Conservation (phyloP, 192 early-diverging fungal genomes). For the Linnemannia hyalina region DNA sequence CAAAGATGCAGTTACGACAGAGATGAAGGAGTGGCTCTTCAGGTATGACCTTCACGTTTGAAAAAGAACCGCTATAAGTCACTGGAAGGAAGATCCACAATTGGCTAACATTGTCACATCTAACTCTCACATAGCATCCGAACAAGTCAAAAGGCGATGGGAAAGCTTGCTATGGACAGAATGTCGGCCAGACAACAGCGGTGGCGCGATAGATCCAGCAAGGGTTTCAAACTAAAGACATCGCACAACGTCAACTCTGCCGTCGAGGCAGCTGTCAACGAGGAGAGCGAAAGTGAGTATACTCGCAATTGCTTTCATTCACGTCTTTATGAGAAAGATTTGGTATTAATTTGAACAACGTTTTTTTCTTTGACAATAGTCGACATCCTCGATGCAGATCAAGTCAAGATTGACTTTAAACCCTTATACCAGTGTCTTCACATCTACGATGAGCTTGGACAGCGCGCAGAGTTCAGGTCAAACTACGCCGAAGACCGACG, state of each 20-base stretch:
- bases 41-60: conserved; percentile 61
- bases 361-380: conserved; percentile 49
- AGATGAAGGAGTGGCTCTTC: conserved; percentile 94
- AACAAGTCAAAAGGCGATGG: conserved; percentile 84
- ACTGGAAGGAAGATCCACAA: not conserved
- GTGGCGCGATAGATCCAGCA: conserved; percentile 61
- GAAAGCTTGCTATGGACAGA: conserved; percentile 84
- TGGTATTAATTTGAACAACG: not conserved
- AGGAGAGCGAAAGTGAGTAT: conserved; percentile 79
- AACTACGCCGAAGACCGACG: conserved; percentile 92
- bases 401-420: conserved; percentile 90
- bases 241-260: conserved; percentile 78
- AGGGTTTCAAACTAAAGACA: conserved; percentile 61
- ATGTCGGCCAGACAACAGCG: conserved; percentile 79
- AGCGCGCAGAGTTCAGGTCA: conserved; percentile 85
- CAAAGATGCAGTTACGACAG: conserved; percentile 84
- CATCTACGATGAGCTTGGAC: conserved; percentile 94
- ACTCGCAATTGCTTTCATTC: not conserved
- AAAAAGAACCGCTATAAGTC: not conserved
- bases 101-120: conserved; percentile 3
- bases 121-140: conserved; percentile 69
- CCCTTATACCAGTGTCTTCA: conserved; percentile 97
- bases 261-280: conserved; percentile 86
- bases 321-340: not conserved
- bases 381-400: conserved; percentile 74